These are phyloP conservation scores for Amphibolis antarctica DNA, from an alignment of 106 monocot genomes.

Conservation along the genomic window DNA sequence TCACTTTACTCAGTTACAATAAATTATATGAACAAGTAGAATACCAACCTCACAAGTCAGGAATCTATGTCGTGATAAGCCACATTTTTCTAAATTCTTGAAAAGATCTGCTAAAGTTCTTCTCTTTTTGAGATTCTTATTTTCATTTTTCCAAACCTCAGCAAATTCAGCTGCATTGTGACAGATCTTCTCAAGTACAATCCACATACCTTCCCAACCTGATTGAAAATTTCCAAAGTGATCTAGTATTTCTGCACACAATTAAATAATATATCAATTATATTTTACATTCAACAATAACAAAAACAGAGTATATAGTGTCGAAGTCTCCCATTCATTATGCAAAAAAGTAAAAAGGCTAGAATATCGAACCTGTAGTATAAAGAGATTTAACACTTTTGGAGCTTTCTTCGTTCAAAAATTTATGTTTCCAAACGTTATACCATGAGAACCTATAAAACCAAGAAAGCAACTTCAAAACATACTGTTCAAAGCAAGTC, in stretches of 20 bases:
- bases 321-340: no score
- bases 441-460: constrained; percentile 52
- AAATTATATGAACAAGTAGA: not conserved
- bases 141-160: constrained; percentile 43
- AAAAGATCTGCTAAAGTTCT: constrained; percentile 46
- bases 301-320: no score
- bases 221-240: constrained; percentile 14
- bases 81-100: constrained; percentile 59
- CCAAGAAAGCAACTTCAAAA: not conserved
- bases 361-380: not conserved
- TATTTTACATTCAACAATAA: no score
- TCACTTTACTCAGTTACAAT: no score
- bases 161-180: constrained; percentile 41
- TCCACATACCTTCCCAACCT: constrained; percentile 50
- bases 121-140: constrained; percentile 53
- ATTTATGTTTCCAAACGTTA: constrained; percentile 44
- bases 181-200: constrained; percentile 46
- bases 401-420: constrained; percentile 5
- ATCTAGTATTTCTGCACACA: constrained; percentile 1
- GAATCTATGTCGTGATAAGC: constrained; percentile 53
- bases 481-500: not conserved
- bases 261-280: not conserved
- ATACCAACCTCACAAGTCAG: not conserved
- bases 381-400: not conserved
- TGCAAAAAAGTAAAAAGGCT: not conserved